A percentile compares a stretch with the other conserved stretches of the same genome.
Evolutionary conservation across 495 filamentous ascomycete species (phyloP).

Genomic region (Stereocaulon alpinum): DNA sequence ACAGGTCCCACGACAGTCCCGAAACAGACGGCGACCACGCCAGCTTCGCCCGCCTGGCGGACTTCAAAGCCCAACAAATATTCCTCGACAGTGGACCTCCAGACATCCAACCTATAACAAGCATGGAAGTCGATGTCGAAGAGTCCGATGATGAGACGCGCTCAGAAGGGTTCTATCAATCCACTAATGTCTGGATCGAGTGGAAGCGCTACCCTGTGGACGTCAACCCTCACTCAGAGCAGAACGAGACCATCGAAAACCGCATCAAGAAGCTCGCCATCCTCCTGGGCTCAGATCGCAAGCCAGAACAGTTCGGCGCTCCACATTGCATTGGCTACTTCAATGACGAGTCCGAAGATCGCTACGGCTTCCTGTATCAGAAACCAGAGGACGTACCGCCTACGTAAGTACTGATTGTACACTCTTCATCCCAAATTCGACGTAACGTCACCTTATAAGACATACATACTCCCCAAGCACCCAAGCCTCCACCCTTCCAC

Average conservation of each 20-base stretch:
- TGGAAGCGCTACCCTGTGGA: constrained; percentile 1
- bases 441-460: no score
- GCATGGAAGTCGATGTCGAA: neutral
- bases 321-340: constrained; percentile 31
- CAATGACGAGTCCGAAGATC: constrained; percentile 19
- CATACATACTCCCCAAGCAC: no score
- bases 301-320: constrained; percentile 25
- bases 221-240: neutral
- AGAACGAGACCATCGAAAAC: constrained; percentile 1
- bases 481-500: neutral
- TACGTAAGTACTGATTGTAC: neutral
- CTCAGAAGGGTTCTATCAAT: constrained; percentile 1
- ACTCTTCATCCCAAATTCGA: no score
- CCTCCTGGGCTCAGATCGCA: constrained; percentile 4
- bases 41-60: neutral
- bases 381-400: neutral
- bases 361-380: constrained; percentile 2
- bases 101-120: neutral
- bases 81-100: neutral
- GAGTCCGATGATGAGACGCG: constrained; percentile 5
- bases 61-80: constrained; percentile 1
- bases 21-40: neutral
- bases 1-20: neutral
- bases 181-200: constrained; percentile 5
- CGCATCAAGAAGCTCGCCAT: constrained; percentile 12